A percentile compares a stretch with the other conserved stretches of the same genome.
Evolutionary conservation across 192 early-diverging fungal genomes (phyloP).

Genomic region (Chytriomyces hyalinus): DNA sequence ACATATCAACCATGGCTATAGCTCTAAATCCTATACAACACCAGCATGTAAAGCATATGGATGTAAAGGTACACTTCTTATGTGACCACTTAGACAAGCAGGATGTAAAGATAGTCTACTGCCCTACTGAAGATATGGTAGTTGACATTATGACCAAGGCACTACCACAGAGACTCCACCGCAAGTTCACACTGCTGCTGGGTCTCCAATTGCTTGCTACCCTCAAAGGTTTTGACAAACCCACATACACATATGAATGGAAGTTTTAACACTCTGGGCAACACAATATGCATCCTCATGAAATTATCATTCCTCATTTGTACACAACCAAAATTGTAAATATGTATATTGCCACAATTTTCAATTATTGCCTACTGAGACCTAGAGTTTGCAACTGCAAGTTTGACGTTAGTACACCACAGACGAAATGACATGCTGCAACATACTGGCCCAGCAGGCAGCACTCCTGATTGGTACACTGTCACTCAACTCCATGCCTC

Average conservation of each 20-base stretch:
- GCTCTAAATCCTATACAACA: slow-evolving; percentile 36
- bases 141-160: slow-evolving; percentile 42
- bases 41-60: slow-evolving; percentile 41
- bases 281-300: not conserved
- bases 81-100: slow-evolving; percentile 30
- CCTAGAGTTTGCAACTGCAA: no score
- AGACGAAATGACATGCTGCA: no score
- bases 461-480: no score
- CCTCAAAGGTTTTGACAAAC: not conserved
- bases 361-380: not conserved
- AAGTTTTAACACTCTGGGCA: not conserved
- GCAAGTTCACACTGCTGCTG: slow-evolving; percentile 7
- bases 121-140: slow-evolving; percentile 28
- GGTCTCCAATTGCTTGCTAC: not conserved
- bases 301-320: not conserved
- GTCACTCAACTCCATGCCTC: no score
- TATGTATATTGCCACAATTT: not conserved
- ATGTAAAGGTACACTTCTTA: slow-evolving; percentile 43
- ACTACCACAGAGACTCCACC: slow-evolving; percentile 13
- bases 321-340: not conserved
- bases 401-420: no score
- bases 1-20: slow-evolving; percentile 13
- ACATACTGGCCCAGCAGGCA: no score
- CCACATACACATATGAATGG: not conserved
- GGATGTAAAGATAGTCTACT: slow-evolving; percentile 22